phyloP scores from a whole-genome alignment of 2,329 filamentous ascomycete genomes.

The Teratosphaeria gauchensis region DNA sequence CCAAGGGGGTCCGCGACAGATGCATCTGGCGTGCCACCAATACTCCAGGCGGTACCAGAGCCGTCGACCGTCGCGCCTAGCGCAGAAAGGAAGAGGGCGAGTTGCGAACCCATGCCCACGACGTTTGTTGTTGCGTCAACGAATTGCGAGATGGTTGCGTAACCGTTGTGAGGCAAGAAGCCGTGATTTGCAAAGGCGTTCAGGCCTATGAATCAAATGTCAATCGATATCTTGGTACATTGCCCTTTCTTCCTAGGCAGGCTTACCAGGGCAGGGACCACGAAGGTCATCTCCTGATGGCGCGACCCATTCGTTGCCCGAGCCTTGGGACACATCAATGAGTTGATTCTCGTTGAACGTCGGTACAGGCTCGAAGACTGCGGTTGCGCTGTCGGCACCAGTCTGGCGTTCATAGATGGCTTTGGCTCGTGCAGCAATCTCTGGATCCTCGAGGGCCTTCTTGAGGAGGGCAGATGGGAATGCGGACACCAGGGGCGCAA shows the following conservation, averaged over 20 bases:
- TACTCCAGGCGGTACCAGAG: slow-evolving; percentile 21
- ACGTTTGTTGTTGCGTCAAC: slow-evolving; percentile 19
- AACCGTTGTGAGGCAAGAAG: slow-evolving; percentile 24
- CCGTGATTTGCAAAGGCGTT: slow-evolving; percentile 23
- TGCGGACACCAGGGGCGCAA: slow-evolving; percentile 1
- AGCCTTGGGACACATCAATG: slow-evolving; percentile 14
- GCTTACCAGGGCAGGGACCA: slow-evolving; percentile 23
- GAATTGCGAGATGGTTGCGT: slow-evolving; percentile 22
- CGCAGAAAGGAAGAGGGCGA: slow-evolving; percentile 24
- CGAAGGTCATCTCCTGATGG: slow-evolving; percentile 19
- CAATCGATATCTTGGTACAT: neutral
- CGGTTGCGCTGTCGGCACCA: slow-evolving; percentile 11
- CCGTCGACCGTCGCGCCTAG: slow-evolving; percentile 25
- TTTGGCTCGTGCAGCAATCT: slow-evolving; percentile 4
- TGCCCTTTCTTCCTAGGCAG: neutral
- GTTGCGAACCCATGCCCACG: slow-evolving; percentile 26
- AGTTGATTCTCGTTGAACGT: slow-evolving; percentile 20
- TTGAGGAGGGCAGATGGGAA: slow-evolving; percentile 6
- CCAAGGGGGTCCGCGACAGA: slow-evolving; percentile 3
- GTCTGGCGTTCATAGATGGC: slow-evolving; percentile 7
- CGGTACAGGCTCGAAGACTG: slow-evolving; percentile 14
- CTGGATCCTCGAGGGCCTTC: slow-evolving; percentile 1
- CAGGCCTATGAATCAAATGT: slow-evolving; percentile 2
- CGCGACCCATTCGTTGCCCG: slow-evolving; percentile 5
- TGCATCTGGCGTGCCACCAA: slow-evolving; percentile 18